Base-by-base conservation (phyloP, 106 monocot genomes). In the Platanthera guangdongensis region DNA sequence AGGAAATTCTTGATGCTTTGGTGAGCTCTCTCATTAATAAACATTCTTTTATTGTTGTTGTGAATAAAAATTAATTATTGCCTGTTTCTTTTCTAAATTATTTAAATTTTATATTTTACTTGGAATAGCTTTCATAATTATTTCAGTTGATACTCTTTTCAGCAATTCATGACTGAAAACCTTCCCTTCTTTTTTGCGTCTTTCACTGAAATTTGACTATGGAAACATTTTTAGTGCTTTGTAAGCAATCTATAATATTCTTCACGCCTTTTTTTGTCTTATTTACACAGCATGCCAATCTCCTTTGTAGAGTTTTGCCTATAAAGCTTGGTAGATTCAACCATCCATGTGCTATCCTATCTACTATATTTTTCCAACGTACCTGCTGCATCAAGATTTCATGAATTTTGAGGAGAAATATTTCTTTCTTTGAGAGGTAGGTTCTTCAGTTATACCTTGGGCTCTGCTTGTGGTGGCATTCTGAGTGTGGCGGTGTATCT, bases 1-100 rank as follows among this genome's bases (percentile, higher is more conserved):
- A 94, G 83, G 97, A 97, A 80, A 97, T 97, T 63, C 78, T 97
- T 52, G 91, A 94, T 77, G 91, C 91, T 75, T 74, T 97, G 97
- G 97, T 97, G 67, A 84, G 85, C 12, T 78, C 68, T 71, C 50
- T 47, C 22, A 16, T 60, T 80, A 57, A 21, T 45, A 16, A 76
- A 21, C 46, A 47, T 3, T 39, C 39, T 39, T 3, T 39, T 39
- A 25, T 25, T 25, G 25, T 25, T 25, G 25, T 25, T 25, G 25
- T 25, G 25, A 25, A 25, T 25, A 0, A 25, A 25, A 25, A 25
- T 39, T 3, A 39, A 39, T 3, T 39, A 39, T 39, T 39, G 1
- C 39, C 39, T 39, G 39, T 51, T 8, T 2, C 22, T 72, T 72
- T 51, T 3, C 4, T 28, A 16, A 9, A 4, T 19, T 65, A 9